Evolutionary conservation across 192 early-diverging fungal genomes (phyloP).

Genomic region (Helicostylum pulchrum): DNA sequence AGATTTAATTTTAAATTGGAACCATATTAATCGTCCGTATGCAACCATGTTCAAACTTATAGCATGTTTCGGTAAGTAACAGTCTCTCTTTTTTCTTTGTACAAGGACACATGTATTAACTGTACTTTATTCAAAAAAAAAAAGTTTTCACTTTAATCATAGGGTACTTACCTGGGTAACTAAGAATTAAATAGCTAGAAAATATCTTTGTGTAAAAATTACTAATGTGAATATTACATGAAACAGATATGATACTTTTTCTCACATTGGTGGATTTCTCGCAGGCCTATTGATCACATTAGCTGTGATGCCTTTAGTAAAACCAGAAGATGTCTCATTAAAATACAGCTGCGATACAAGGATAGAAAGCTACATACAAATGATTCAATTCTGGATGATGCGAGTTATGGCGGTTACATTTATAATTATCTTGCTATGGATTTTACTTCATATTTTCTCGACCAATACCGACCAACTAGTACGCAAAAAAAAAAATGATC

Average conservation of each 20-base stretch:
- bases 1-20: neutral
- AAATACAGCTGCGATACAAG: too few species aligned
- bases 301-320: neutral
- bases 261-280: neutral
- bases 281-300: neutral
- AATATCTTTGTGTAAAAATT: neutral
- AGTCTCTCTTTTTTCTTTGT: neutral
- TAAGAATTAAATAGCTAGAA: neutral
- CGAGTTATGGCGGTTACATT: neutral
- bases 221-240: neutral
- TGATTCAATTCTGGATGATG: neutral
- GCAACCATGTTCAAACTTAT: neutral
- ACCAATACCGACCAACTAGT: too few species aligned
- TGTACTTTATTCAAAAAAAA: too few species aligned
- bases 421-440: neutral
- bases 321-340: neutral
- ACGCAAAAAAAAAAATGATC: too few species aligned
- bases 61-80: neutral
- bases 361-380: too few species aligned
- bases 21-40: neutral
- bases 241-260: conserved; percentile 8
- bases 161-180: conserved; percentile 1
- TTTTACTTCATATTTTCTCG: neutral
- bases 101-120: too few species aligned
- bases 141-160: neutral